Conservation (phyloP, 768 basidiomycete species). For the Chalciporus piperatus region DNA sequence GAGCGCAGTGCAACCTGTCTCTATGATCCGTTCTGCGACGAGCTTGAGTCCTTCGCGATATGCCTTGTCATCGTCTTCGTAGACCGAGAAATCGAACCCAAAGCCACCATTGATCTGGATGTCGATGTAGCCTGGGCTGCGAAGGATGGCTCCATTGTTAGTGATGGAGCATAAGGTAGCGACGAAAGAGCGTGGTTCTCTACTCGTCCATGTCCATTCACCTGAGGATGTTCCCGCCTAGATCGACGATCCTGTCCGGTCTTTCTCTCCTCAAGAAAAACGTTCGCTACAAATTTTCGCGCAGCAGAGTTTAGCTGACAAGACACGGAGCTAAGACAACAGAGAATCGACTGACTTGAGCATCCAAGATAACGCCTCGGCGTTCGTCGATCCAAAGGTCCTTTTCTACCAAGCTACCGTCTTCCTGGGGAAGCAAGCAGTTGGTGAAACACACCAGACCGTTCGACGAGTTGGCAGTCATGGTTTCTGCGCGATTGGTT, state of each 20-base stretch:
- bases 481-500: slow-evolving; percentile 12
- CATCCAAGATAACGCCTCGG: slow-evolving; percentile 70
- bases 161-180: slow-evolving; percentile 1
- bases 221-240: slow-evolving; percentile 78
- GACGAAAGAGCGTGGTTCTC: slow-evolving; percentile 1
- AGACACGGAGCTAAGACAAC: background rate
- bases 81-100: slow-evolving; percentile 84
- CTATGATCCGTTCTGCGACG: slow-evolving; percentile 73
- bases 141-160: slow-evolving; percentile 8
- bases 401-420: slow-evolving; percentile 68
- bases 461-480: slow-evolving; percentile 38
- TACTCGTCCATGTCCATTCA: slow-evolving; percentile 19
- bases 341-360: slow-evolving; percentile 48
- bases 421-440: slow-evolving; percentile 75
- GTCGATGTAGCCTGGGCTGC: slow-evolving; percentile 82
- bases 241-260: slow-evolving; percentile 62
- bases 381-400: slow-evolving; percentile 82
- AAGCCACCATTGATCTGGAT: slow-evolving; percentile 90
- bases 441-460: slow-evolving; percentile 85
- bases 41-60: slow-evolving; percentile 67
- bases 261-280: slow-evolving; percentile 63
- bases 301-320: background rate
- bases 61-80: slow-evolving; percentile 62
- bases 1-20: slow-evolving; percentile 83
- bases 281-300: slow-evolving; percentile 46